Evolutionary conservation across 805 yeast species (phyloP), one percentile per base, ranked within the genome.

Genomic region (Vanderwaltozyma verrucispora): DNA sequence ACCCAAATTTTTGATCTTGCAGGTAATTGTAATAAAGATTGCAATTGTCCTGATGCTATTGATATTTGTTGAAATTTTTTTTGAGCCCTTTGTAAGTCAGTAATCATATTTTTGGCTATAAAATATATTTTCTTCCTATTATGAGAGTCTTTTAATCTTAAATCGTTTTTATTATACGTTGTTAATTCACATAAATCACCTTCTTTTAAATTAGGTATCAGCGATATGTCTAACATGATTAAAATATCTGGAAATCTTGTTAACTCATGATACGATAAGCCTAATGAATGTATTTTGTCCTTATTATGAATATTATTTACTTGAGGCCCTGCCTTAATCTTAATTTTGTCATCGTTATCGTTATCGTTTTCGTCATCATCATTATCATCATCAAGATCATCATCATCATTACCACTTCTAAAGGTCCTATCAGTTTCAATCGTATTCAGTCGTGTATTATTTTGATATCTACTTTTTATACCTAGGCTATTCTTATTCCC

Each of bases 101-200:
- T 19, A 10, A 15, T 9, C 15, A 38, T 29, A 29, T 45, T 38
- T 30, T 33, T 45, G 3, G 45, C 48, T 12, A 45, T 37, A 28
- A 43, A 43, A 23, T 43, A 46, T 3, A 46, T 42, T 29, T 44
- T 46, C 15, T 42, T 41, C 18, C 28, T 36, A 36, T 25, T 26
- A 2, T n/a, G 4, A 13, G 28, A 8, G 3, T 12, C 12, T 5
- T 17, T 16, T 13, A 36, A 37, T 23, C 38, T 18, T 15, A 32
- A 51, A 11, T 52, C 48, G 30, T 38, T 38, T 30, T 50, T 51
- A 35, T 60, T 64, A 21, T 71, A 65, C 23, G 77, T 68, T 44
- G 66, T 71, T 31, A 82, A 49, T 54, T 85, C 94, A 17, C 85
- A 88, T 7, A 84, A 59, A 50, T 81, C 84, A 14, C 94, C 95